Evolutionary conservation across 2,329 filamentous ascomycete genomes (phyloP).

Genomic region (Chrysoporthe deuterocubensis): DNA sequence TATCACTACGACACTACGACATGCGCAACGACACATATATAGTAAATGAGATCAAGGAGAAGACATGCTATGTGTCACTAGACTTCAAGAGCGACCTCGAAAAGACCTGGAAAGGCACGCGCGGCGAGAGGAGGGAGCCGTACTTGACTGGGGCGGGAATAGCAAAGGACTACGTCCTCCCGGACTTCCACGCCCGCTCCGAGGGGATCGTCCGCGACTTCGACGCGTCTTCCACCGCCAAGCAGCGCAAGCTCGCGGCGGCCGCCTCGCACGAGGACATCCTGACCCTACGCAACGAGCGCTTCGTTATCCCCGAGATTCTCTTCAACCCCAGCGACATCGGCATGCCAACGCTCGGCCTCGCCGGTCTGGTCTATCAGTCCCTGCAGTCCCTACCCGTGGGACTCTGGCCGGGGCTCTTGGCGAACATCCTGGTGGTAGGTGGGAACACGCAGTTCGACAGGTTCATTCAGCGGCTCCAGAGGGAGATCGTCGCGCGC

Average conservation of each 20-base stretch:
- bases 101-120: conserved; percentile 78
- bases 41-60: conserved; percentile 95
- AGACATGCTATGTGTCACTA: conserved; percentile 78
- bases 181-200: conserved; percentile 68
- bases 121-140: conserved; percentile 57
- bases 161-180: conserved; percentile 89
- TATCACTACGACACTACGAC: conserved; percentile 91
- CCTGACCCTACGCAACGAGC: conserved; percentile 86
- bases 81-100: conserved; percentile 82
- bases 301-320: conserved; percentile 87
- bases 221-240: conserved; percentile 64
- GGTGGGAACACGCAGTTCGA: conserved; percentile 82
- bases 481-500: conserved; percentile 72
- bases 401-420: conserved; percentile 80
- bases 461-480: conserved; percentile 80
- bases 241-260: conserved; percentile 50
- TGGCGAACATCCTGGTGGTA: conserved; percentile 87
- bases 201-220: conserved; percentile 77
- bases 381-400: conserved; percentile 75
- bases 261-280: conserved; percentile 71
- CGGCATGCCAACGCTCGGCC: conserved; percentile 79
- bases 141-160: conserved; percentile 62
- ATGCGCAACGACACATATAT: conserved; percentile 93
- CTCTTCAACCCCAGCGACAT: conserved; percentile 87
- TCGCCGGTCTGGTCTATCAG: conserved; percentile 83